Percentiles rank a stretch among this genome's conserved stretches.
Evolutionary conservation across 257 asterid species (phyloP).

Genomic region (Lavandula angustifolia): DNA sequence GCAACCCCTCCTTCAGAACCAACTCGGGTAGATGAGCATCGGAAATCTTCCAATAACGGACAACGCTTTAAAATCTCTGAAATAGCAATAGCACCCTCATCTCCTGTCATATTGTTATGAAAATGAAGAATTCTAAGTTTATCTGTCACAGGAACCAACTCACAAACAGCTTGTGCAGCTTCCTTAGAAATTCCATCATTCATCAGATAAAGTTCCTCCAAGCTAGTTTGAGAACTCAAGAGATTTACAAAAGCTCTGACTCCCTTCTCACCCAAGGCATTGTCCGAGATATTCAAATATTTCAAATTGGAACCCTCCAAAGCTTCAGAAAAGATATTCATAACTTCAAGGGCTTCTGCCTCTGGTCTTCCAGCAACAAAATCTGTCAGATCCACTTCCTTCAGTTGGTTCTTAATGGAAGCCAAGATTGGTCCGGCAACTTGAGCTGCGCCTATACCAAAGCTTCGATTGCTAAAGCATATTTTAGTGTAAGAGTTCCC

Average conservation of each 20-base stretch:
- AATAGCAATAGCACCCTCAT: slow-evolving; percentile 84
- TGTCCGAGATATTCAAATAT: slow-evolving; percentile 80
- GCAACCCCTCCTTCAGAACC: slow-evolving; percentile 83
- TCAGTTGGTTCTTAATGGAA: slow-evolving; percentile 70
- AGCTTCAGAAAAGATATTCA: slow-evolving; percentile 86
- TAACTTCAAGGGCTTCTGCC: slow-evolving; percentile 91
- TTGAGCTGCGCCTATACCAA: slow-evolving; percentile 71
- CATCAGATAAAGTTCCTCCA: slow-evolving; percentile 85
- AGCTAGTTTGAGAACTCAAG: slow-evolving; percentile 62
- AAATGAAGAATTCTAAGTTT: slow-evolving; percentile 74
- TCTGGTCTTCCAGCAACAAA: slow-evolving; percentile 96
- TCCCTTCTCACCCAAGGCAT: slow-evolving; percentile 96
- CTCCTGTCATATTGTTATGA: slow-evolving; percentile 98
- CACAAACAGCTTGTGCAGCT: slow-evolving; percentile 89
- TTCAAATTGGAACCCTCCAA: slow-evolving; percentile 79
- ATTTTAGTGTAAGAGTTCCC: slow-evolving; percentile 72
- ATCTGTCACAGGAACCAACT: slow-evolving; percentile 77
- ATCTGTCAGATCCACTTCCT: slow-evolving; percentile 92
- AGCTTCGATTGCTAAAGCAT: slow-evolving; percentile 95
- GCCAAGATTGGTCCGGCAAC: slow-evolving; percentile 84
- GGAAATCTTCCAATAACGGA: slow-evolving; percentile 76
- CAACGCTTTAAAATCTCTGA: slow-evolving; percentile 71
- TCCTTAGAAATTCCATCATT: slow-evolving; percentile 93
- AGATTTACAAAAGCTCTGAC: slow-evolving; percentile 86
- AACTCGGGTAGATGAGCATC: slow-evolving; percentile 95